Base-by-base conservation (phyloP, 805 yeast species). In the Teunomyces kruisii region DNA sequence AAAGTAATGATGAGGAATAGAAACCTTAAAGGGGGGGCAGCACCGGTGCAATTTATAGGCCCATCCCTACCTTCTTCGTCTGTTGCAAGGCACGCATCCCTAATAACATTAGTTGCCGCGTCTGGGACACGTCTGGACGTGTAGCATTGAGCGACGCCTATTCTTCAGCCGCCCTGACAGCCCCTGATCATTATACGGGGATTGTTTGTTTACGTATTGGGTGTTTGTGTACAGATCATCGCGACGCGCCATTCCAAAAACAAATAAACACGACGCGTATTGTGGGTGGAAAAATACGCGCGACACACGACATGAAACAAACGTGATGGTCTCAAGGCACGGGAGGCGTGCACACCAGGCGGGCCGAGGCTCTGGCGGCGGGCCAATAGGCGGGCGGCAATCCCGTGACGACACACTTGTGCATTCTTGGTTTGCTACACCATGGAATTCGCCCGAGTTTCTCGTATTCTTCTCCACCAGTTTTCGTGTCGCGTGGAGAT, bases 221-320 rank as follows among this genome's bases (percentile, higher is more conserved):
- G 26, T 19, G 16, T 14, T 26, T 39, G 26, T 15, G 8, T 30
- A 33, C 37, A 33, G 22, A 29, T 15, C 29, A 35, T 28, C 33
- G 22, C 38, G 29, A 36, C 39, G 44, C 36, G 40, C 31, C 22
- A 5, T 28, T 14, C 12, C 43, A 40, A 40, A 40, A 40, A 32
- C 30, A 40, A 33, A 33, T n/a, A 17, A 33, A 33, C 13, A 17
- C 10, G 14, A 13, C 35, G 35, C 35, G 35, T 32, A 26, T 26
- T 5, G 4, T 8, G 7, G 1, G n/a, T 3, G 17, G 12, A 15
- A 8, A 32, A 5, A 32, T 15, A 12, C 35, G 35, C 35, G 19
- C 15, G 14, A 14, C 12, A 15, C 35, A 15, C 35, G 35, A 12
- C 19, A 9, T 7, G 10, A 19, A 19, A 19, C 22, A 19, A 19